Base-by-base conservation (phyloP, 139 green algal species). In the Volvox reticuliferus region DNA sequence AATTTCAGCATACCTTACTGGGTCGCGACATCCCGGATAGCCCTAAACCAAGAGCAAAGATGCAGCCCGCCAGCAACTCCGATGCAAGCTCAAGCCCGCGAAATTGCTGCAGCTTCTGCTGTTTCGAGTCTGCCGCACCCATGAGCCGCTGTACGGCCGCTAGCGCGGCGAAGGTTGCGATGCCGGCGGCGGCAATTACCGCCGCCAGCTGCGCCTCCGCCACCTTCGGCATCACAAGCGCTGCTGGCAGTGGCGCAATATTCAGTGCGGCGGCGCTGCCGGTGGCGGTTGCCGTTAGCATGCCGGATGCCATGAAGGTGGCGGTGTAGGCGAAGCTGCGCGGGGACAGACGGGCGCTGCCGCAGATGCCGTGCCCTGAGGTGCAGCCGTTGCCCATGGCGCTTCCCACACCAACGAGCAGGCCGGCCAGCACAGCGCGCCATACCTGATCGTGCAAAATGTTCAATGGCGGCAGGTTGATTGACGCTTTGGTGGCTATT, bases 331-430 rank as follows among this genome's bases (percentile, higher is more conserved):
- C 93, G 22, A 95, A 80, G 71, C 89, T 94, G 63, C 96, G 94
- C 0, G 86, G 33, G 12, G 92, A 96, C 0, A 98, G 93, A 20
- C 95, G 88, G 12, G 94, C 92, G 78, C 93, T 93, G 84, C 96
- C 96, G 79, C 92, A 96, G 76, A 98, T 95, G 86, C 97, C 97
- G 79, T 98, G 97, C 6, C 97, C 97, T 22, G 73, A 93, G 37
- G 96, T 98, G 94, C 97, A 98, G 36, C 97, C 96, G 92, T 97
- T 97, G 76, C 97, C 97, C 32, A 98, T 63, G 0, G 92, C 68
- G 0, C 95, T 88, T 28, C 96, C 96, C 18, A 96, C 0, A 1
- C 96, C 96, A 6, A 98, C 96, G 20, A 98, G 93, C 28, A 97
- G 82, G 1, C 96, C 96, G 12, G 91, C 93, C 5, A 92, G 35